phyloP scores from a whole-genome alignment of 345 rosid species.

The Clausena lansium region DNA sequence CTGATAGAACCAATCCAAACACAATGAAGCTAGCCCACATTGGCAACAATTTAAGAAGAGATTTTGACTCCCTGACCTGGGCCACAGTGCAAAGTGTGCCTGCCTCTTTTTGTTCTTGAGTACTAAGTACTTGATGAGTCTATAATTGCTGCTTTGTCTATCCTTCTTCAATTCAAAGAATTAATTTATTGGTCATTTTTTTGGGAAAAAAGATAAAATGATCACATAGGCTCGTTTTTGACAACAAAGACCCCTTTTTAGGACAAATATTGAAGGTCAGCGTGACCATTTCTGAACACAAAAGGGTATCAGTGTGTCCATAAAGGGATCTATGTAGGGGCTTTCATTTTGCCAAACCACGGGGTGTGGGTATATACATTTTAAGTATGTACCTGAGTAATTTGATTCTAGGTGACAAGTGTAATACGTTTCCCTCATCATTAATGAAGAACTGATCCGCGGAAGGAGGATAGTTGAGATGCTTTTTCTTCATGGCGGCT shows the following conservation, averaged over 20 bases:
- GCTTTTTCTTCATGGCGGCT: background rate
- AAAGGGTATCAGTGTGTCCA: too few relatives aligned
- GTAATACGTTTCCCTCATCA: background rate
- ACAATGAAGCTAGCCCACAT: constrained; percentile 11
- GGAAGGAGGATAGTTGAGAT: background rate
- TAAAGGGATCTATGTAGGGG: too few relatives aligned
- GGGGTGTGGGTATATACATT: too few relatives aligned
- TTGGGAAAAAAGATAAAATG: too few relatives aligned
- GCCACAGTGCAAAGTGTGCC: background rate
- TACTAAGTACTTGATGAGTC: background rate
- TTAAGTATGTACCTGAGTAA: background rate
- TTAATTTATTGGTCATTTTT: too few relatives aligned
- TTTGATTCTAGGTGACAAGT: background rate
- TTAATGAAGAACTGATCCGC: background rate
- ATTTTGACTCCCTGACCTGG: constrained; percentile 1
- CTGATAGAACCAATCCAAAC: background rate
- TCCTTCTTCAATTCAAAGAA: background rate
- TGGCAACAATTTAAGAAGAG: background rate
- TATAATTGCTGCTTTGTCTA: background rate
- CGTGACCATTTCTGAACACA: too few relatives aligned
- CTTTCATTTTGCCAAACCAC: too few relatives aligned
- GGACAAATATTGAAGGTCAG: too few relatives aligned
- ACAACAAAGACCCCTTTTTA: too few relatives aligned
- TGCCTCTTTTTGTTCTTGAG: background rate
- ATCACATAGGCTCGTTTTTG: too few relatives aligned